Evolutionary conservation across 192 early-diverging fungal genomes (phyloP), one percentile per base, ranked within the genome.

Genomic region (Coemansia sp.): DNA sequence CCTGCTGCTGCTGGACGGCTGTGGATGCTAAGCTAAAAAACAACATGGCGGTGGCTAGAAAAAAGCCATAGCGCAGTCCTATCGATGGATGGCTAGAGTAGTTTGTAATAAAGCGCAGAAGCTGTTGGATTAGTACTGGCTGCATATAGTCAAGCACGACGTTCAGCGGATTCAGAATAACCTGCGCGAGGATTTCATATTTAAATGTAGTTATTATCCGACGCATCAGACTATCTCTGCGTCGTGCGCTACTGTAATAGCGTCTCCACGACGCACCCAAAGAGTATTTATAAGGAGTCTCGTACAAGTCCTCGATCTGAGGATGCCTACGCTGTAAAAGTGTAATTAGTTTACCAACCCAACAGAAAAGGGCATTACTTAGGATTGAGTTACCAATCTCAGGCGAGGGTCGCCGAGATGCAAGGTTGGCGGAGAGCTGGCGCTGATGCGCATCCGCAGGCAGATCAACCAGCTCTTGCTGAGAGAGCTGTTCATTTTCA

Each of bases 11-110:
- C 57, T 86, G 70, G 10, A 78, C 66, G 6, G 87, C 55, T 14
- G 82, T 82, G 11, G 46, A 17, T 6, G 64, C 33, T 4, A 73
- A n/a, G 64, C 82, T 85, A 1, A 78, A 6, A 8, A 85, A 23
- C 53, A 90, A 76, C 51, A 92, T 70, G 30, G 78, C 80, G n/a
- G 78, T 56, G 0, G 87, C 88, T 57, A 84, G 85, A 24, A 86
- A 68, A 54, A 78, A 89, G 3, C 86, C 86, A 19, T 68, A 71
- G 33, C 68, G 59, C 61, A 75, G 31, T 29, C 83, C 32, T 9
- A 59, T 25, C 63, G 83, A 59, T 67, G 54, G 33, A 69, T 77
- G 46, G 11, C 61, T 36, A 11, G 70, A 32, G 51, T 72, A 78
- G 23, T 30, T 36, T 24, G 64, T 51, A 11, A 89, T 84, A 51